phyloP scores from a whole-genome alignment of 2,329 filamentous ascomycete genomes.

The Colletotrichum spaethianum region DNA sequence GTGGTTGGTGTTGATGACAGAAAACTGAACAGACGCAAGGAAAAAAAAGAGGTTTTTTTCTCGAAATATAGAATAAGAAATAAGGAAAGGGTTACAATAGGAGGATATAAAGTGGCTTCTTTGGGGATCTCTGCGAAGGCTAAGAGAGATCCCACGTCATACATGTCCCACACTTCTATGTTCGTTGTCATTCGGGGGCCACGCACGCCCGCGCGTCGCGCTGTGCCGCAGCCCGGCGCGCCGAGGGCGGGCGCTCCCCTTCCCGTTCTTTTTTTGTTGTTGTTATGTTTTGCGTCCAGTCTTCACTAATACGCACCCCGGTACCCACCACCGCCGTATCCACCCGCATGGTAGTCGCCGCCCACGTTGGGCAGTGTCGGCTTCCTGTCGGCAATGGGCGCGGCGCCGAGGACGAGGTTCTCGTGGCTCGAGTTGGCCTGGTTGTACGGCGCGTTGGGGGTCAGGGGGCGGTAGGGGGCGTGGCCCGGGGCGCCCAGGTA shows the following conservation, averaged over 20 bases:
- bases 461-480: conserved; percentile 54
- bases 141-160: conserved; percentile 31
- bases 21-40: conserved; percentile 31
- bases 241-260: background rate
- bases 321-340: conserved; percentile 39
- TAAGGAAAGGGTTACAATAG: conserved; percentile 37
- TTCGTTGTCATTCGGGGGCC: conserved; percentile 32
- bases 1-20: background rate
- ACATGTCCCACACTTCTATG: conserved; percentile 36
- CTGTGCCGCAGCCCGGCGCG: background rate
- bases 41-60: conserved; percentile 1
- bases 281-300: background rate
- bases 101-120: conserved; percentile 38
- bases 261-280: conserved; percentile 10
- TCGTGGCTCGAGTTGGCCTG: conserved; percentile 52
- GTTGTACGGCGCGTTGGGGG: conserved; percentile 49
- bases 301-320: conserved; percentile 38
- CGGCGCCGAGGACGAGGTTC: conserved; percentile 56
- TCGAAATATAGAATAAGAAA: conserved; percentile 38
- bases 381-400: conserved; percentile 53
- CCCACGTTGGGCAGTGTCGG: conserved; percentile 51
- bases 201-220: background rate
- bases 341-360: conserved; percentile 22
- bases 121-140: conserved; percentile 27
- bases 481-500: conserved; percentile 45